phyloP scores from a whole-genome alignment of 75 land plant species.

The Isoetes taiwanensis region DNA sequence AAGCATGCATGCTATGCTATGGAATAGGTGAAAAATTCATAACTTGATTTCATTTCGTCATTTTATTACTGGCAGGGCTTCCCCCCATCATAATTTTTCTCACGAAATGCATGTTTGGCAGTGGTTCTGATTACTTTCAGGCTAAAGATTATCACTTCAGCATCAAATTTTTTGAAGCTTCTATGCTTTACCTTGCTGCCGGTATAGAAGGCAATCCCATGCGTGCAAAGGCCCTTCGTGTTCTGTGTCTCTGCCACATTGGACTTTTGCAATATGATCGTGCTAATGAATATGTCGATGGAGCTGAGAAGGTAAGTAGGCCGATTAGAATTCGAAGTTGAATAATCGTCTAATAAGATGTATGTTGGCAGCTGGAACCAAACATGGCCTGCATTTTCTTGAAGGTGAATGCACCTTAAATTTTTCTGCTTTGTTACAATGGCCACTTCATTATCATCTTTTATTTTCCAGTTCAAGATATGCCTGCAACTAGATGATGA shows the following conservation, averaged over 20 bases:
- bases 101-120: conserved; percentile 11
- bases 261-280: conserved; percentile 63
- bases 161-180: conserved; percentile 68
- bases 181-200: conserved; percentile 65
- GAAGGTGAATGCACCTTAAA: conserved; percentile 34
- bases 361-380: conserved; percentile 61
- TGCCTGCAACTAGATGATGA: conserved; percentile 52
- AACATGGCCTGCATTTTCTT: conserved; percentile 47
- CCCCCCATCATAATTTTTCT: not conserved
- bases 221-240: conserved; percentile 63
- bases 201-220: conserved; percentile 26
- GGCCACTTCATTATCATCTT: not conserved
- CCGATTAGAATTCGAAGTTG: too few relatives aligned
- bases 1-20: too few relatives aligned
- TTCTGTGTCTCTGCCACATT: conserved; percentile 74
- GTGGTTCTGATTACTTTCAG: conserved; percentile 63
- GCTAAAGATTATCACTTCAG: conserved; percentile 44
- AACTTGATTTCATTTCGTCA: not conserved
- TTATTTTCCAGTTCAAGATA: conserved; percentile 60
- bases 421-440: not conserved
- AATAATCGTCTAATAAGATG: too few relatives aligned
- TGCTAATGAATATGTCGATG: conserved; percentile 63
- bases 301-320: conserved; percentile 81
- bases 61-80: not conserved
- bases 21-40: not conserved